phyloP scores from a whole-genome alignment of 2,329 filamentous ascomycete genomes.

The Graphilbum fragrans region DNA sequence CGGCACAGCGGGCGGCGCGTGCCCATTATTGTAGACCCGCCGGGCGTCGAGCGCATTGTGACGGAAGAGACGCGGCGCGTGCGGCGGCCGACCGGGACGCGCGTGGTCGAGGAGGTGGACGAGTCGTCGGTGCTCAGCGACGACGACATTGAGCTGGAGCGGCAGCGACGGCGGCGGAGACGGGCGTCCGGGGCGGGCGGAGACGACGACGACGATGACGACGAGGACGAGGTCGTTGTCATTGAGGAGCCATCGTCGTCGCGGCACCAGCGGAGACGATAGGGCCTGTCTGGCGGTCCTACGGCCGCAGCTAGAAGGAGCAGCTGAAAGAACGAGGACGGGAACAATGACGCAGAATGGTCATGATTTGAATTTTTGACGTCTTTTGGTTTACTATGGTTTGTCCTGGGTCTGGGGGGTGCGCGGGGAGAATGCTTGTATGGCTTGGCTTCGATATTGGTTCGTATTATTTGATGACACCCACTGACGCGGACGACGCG shows the following conservation, averaged over 20 bases:
- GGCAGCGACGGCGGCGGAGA: neutral
- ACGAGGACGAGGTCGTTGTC: constrained; percentile 21
- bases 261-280: too few relatives aligned
- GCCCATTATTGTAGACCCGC: neutral
- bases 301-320: too few relatives aligned
- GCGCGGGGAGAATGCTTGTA: too few relatives aligned
- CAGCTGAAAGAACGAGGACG: too few relatives aligned
- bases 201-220: constrained; percentile 5
- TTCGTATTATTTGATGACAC: too few relatives aligned
- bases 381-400: too few relatives aligned
- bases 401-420: too few relatives aligned
- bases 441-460: too few relatives aligned
- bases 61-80: neutral
- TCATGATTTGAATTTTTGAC: too few relatives aligned
- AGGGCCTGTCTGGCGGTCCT: too few relatives aligned
- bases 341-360: too few relatives aligned
- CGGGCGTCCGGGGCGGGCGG: constrained; percentile 9
- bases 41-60: neutral
- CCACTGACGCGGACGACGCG: too few relatives aligned
- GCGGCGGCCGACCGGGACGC: neutral
- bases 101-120: constrained; percentile 1
- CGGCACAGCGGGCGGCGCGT: neutral
- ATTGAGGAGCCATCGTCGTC: constrained; percentile 18
- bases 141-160: neutral
- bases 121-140: neutral